Evolutionary conservation across 2,329 filamentous ascomycete species (phyloP).

Genomic region (Diaporthe helianthi): DNA sequence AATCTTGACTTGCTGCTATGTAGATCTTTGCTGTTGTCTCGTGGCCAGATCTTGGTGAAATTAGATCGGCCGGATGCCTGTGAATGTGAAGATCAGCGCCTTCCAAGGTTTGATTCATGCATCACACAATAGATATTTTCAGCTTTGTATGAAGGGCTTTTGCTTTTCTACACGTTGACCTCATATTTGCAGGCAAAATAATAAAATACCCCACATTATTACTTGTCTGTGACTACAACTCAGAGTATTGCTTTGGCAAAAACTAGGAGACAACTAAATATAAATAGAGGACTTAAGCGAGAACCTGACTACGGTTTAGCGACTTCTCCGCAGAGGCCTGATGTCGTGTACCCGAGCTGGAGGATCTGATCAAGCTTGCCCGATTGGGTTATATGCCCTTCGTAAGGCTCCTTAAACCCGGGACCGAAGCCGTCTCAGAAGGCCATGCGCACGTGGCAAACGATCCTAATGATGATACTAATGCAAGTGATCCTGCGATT

Average conservation of each 20-base stretch:
- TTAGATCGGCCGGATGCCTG: neutral
- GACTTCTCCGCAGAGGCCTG: neutral
- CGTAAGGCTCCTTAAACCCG: neutral
- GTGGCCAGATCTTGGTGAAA: neutral
- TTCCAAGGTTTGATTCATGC: no score
- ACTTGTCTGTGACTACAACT: neutral
- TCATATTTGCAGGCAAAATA: neutral
- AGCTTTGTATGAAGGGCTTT: neutral
- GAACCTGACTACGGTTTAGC: neutral
- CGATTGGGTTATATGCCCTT: neutral
- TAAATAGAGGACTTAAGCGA: neutral
- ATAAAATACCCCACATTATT: no score
- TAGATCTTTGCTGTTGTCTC: neutral
- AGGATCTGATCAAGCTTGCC: neutral
- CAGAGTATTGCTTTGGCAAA: neutral
- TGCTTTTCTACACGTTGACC: neutral
- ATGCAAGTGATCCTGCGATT: conserved; percentile 9
- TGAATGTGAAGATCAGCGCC: no score
- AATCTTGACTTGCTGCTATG: neutral
- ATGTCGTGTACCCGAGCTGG: conserved; percentile 9
- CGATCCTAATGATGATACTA: neutral
- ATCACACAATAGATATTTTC: neutral
- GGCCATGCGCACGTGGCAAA: neutral
- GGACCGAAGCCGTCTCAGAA: neutral
- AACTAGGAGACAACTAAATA: neutral